A percentile compares a stretch with the other conserved stretches of the same genome.
Conservation (phyloP, 805 yeast species). For the Debaryomyces maramus region DNA sequence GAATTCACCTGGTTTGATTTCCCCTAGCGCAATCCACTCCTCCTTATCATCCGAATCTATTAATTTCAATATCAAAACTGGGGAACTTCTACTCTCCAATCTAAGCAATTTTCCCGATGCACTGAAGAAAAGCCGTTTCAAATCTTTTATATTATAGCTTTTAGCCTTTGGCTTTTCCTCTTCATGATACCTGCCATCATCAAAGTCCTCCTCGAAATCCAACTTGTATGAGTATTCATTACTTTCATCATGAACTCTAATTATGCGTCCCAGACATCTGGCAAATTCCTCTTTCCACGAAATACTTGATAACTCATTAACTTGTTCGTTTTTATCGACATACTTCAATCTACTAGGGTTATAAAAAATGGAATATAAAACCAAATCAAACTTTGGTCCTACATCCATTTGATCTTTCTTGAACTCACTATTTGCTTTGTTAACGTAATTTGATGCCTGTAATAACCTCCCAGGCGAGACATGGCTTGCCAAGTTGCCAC, state of each 20-base stretch:
- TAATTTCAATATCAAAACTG: conserved; percentile 65
- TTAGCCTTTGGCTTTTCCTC: conserved; percentile 43
- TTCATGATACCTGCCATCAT: conserved; percentile 70
- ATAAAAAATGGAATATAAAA: conserved; percentile 62
- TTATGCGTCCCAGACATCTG: conserved; percentile 47
- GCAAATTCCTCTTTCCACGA: conserved; percentile 77
- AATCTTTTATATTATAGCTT: conserved; percentile 38
- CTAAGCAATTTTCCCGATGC: conserved; percentile 67
- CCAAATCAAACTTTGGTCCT: conserved; percentile 61
- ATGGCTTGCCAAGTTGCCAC: conserved; percentile 47
- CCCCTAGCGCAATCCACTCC: conserved; percentile 58
- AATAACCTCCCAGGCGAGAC: conserved; percentile 66
- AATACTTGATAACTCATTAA: conserved; percentile 38
- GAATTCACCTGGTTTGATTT: conserved; percentile 22
- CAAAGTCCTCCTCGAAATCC: conserved; percentile 54
- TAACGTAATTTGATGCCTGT: conserved; percentile 56
- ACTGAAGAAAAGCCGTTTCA: conserved; percentile 60
- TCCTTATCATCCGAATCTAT: conserved; percentile 15
- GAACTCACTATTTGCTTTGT: conserved; percentile 32
- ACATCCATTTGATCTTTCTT: conserved; percentile 29
- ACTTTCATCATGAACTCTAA: conserved; percentile 17
- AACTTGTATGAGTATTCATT: conserved; percentile 44
- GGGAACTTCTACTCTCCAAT: conserved; percentile 59
- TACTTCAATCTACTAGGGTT: conserved; percentile 47
- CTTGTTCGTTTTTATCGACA: conserved; percentile 19